Conservation (phyloP, 169 alveolate genomes). For the Eimeria mitis region DNA sequence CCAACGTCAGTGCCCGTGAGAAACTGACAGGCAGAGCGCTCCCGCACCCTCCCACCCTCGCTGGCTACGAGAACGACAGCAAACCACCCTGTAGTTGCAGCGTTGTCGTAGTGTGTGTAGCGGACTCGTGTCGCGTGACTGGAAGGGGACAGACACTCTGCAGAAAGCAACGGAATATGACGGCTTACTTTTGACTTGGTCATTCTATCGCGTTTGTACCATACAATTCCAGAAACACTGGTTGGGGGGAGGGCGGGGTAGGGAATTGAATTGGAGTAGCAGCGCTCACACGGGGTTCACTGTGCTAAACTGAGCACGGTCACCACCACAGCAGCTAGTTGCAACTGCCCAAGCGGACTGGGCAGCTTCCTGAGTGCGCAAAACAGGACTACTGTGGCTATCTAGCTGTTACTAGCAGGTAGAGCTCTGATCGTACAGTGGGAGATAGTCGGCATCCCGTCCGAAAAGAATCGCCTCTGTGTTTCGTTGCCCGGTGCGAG, state of each 20-base stretch:
- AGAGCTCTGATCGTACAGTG: neutral
- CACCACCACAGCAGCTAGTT: neutral
- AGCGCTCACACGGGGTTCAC: neutral
- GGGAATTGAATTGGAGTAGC: too few relatives aligned
- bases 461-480: neutral
- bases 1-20: neutral
- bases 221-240: neutral
- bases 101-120: neutral
- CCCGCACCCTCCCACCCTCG: neutral
- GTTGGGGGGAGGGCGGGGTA: neutral
- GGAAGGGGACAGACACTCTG: neutral
- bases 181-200: neutral
- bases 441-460: neutral
- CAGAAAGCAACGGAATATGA: neutral
- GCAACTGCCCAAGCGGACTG: neutral
- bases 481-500: too few relatives aligned
- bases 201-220: neutral
- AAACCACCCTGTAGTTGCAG: neutral
- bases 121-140: neutral
- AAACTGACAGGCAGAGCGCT: neutral
- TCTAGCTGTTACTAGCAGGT: neutral
- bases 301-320: neutral
- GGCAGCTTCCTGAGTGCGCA: neutral
- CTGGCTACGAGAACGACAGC: neutral
- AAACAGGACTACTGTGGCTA: neutral